Conservation (phyloP, 2,329 filamentous ascomycete species). For the Botryotinia calthae region DNA sequence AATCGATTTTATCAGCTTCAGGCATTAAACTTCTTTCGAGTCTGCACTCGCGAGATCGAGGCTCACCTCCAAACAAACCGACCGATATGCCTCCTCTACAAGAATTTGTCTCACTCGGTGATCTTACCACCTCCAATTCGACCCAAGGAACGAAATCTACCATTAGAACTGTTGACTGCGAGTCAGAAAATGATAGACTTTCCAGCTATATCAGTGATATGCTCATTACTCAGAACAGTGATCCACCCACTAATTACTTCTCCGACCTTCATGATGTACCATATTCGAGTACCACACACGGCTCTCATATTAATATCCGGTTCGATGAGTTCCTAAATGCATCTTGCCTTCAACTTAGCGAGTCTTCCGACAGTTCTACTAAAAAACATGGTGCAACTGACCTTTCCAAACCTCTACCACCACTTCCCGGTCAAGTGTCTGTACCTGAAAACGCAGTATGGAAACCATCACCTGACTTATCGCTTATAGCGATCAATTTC, state of each 20-base stretch:
- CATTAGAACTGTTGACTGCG: neutral
- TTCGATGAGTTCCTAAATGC: constrained; percentile 8
- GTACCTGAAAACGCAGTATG: neutral
- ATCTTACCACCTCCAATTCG: neutral
- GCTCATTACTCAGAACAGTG: neutral
- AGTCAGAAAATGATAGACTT: constrained; percentile 12
- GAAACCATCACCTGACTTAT: constrained; percentile 18
- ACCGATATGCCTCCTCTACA: neutral
- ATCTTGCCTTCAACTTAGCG: constrained; percentile 1
- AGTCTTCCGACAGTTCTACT: neutral
- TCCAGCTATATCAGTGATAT: constrained; percentile 8
- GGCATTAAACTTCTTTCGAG: neutral
- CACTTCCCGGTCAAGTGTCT: neutral
- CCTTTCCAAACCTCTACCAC: constrained; percentile 13
- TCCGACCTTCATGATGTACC: neutral
- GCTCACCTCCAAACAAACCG: neutral
- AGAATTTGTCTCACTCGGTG: neutral
- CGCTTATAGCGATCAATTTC: constrained; percentile 35
- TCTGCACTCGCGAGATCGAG: neutral
- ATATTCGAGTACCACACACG: neutral
- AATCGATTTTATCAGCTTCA: constrained; percentile 8
- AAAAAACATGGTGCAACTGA: neutral
- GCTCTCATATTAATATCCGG: neutral
- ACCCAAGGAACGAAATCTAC: neutral
- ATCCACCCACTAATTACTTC: neutral